phyloP scores from a whole-genome alignment of 208 protist species.

The Trypanosoma avium region DNA sequence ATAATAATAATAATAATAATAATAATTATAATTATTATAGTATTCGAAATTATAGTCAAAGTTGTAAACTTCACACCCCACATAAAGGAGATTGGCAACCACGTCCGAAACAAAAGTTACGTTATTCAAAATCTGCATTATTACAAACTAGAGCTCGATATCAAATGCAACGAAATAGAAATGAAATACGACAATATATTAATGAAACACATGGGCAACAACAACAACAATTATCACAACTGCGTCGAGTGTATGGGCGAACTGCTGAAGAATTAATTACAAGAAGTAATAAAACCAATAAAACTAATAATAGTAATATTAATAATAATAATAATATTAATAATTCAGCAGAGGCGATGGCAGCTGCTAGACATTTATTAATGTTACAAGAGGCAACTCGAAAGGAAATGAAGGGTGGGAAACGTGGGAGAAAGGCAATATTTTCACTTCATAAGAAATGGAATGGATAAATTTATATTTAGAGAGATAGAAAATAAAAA shows the following conservation, averaged over 20 bases:
- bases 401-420: constrained; percentile 42
- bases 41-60: neutral
- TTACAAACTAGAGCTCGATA: constrained; percentile 44
- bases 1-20: constrained; percentile 5
- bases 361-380: constrained; percentile 57
- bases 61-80: neutral
- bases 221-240: constrained; percentile 28
- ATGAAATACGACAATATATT: constrained; percentile 38
- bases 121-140: constrained; percentile 46
- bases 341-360: constrained; percentile 41
- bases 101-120: constrained; percentile 44
- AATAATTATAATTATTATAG: neutral
- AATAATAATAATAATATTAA: too few species aligned
- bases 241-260: constrained; percentile 25
- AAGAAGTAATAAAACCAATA: constrained; percentile 10
- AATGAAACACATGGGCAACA: constrained; percentile 46
- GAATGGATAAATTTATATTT: constrained; percentile 19
- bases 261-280: constrained; percentile 47
- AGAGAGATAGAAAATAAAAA: neutral
- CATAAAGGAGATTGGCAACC: constrained; percentile 19
- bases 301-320: too few species aligned
- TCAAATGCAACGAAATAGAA: constrained; percentile 40
- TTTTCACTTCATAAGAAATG: constrained; percentile 56
- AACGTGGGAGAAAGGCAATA: constrained; percentile 31
- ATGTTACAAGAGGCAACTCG: constrained; percentile 52